These are phyloP conservation scores for Colletotrichum sp. DNA, from an alignment of 2,329 filamentous ascomycete species.

Conservation along the genomic window DNA sequence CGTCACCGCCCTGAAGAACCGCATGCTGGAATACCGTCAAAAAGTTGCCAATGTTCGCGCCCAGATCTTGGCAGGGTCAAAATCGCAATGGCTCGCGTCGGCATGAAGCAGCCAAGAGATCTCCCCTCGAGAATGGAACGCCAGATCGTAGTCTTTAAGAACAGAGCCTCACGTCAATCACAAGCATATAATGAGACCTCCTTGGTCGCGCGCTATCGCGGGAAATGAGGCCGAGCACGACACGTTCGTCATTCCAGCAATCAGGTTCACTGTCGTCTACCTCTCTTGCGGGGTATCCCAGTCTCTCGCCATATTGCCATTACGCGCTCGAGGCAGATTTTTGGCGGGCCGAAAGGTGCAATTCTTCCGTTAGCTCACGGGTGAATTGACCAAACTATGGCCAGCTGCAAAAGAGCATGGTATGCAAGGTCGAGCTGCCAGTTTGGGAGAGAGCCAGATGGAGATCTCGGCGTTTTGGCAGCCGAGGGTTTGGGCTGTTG, in stretches of 20 bases:
- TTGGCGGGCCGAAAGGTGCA: background rate
- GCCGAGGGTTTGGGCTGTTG: slow-evolving; percentile 1
- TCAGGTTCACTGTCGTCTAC: background rate
- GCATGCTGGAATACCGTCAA: background rate
- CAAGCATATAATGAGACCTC: background rate
- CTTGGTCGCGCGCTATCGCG: background rate
- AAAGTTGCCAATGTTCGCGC: background rate
- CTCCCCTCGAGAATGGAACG: background rate
- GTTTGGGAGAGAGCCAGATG: background rate
- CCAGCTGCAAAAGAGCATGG: background rate
- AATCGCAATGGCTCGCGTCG: background rate
- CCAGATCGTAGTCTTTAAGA: background rate
- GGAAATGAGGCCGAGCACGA: slow-evolving; percentile 6
- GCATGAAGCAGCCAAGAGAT: background rate
- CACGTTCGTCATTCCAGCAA: slow-evolving; percentile 7
- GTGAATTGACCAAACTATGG: background rate
- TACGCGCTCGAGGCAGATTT: background rate
- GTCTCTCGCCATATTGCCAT: background rate
- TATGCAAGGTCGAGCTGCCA: background rate
- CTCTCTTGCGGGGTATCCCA: background rate
- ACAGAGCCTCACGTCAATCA: background rate
- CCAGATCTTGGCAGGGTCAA: background rate
- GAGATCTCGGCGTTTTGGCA: background rate
- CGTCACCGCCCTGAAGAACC: background rate
- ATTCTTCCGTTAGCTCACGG: background rate